Percentiles rank a stretch among this genome's conserved stretches.
phyloP scores from a whole-genome alignment of 805 yeast genomes.

The Suhomyces tanzawaensis region DNA sequence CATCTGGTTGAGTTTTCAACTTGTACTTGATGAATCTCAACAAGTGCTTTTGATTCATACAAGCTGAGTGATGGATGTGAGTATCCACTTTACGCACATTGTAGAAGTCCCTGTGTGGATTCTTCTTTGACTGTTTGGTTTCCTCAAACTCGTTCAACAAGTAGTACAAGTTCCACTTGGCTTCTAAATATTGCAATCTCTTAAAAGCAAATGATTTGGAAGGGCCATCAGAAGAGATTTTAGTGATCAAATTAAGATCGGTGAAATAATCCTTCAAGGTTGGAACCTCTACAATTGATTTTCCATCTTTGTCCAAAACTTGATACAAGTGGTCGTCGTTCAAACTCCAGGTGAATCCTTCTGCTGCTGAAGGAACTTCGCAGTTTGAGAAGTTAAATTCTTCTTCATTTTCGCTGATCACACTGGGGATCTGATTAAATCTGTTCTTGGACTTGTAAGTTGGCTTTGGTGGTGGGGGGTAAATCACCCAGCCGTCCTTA shows the following conservation, averaged over 20 bases:
- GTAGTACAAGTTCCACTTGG: slow-evolving; percentile 91
- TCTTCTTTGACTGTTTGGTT: slow-evolving; percentile 81
- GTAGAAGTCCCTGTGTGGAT: slow-evolving; percentile 96
- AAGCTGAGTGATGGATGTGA: slow-evolving; percentile 98
- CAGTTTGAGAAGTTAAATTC: slow-evolving; percentile 60
- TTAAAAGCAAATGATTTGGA: slow-evolving; percentile 94
- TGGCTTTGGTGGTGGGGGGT: slow-evolving; percentile 94
- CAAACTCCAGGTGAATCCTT: slow-evolving; percentile 38
- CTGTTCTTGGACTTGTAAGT: slow-evolving; percentile 61
- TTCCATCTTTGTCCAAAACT: slow-evolving; percentile 42
- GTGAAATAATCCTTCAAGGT: slow-evolving; percentile 78
- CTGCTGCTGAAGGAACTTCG: slow-evolving; percentile 51
- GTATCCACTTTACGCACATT: slow-evolving; percentile 97
- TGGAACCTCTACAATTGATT: slow-evolving; percentile 63
- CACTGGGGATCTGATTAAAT: slow-evolving; percentile 44
- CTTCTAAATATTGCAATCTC: slow-evolving; percentile 89
- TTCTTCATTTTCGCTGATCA: slow-evolving; percentile 34
- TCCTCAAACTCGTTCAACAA: slow-evolving; percentile 91
- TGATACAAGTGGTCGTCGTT: slow-evolving; percentile 72
- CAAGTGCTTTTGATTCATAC: slow-evolving; percentile 98
- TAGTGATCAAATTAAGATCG: slow-evolving; percentile 73
- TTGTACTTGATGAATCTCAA: slow-evolving; percentile 92
- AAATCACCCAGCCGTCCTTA: slow-evolving; percentile 65
- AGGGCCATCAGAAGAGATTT: slow-evolving; percentile 90
- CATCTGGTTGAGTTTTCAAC: slow-evolving; percentile 80